phyloP scores from a whole-genome alignment of 2,329 filamentous ascomycete genomes.

The Triangularia verruculosa region DNA sequence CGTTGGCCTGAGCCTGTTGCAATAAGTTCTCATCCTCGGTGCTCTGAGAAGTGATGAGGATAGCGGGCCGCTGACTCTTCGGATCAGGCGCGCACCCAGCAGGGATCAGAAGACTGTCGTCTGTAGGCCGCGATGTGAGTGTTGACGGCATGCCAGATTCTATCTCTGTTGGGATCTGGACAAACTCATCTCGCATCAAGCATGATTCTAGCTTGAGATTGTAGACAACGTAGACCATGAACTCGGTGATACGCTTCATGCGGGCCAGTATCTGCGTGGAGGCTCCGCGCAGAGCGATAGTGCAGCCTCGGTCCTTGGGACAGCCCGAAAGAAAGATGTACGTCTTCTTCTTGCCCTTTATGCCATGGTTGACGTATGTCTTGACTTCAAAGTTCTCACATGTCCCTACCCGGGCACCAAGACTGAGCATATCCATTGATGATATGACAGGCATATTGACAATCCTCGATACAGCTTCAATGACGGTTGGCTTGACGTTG shows the following conservation, averaged over 20 bases:
- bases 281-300: slow-evolving; percentile 84
- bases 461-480: slow-evolving; percentile 90
- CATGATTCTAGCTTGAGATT: slow-evolving; percentile 95
- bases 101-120: slow-evolving; percentile 39
- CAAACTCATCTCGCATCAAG: slow-evolving; percentile 87
- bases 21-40: slow-evolving; percentile 25
- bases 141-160: slow-evolving; percentile 42
- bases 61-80: slow-evolving; percentile 17
- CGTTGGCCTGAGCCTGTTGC: slow-evolving; percentile 16
- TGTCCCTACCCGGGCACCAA: slow-evolving; percentile 72
- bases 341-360: slow-evolving; percentile 77
- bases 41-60: slow-evolving; percentile 23
- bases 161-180: slow-evolving; percentile 69
- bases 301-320: slow-evolving; percentile 85
- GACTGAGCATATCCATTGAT: slow-evolving; percentile 86
- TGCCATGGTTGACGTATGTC: slow-evolving; percentile 80
- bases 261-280: slow-evolving; percentile 67
- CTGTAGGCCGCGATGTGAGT: slow-evolving; percentile 29
- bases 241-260: slow-evolving; percentile 92
- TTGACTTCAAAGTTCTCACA: slow-evolving; percentile 92
- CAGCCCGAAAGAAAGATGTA: slow-evolving; percentile 95
- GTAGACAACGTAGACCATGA: slow-evolving; percentile 99
- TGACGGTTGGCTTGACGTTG: slow-evolving; percentile 93
- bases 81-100: slow-evolving; percentile 29
- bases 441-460: slow-evolving; percentile 90